Percentiles rank a stretch among this genome's conserved stretches.
These are phyloP conservation scores for Hymenoscyphus scutula DNA, from an alignment of 2,329 filamentous ascomycete species.

Conservation along the genomic window DNA sequence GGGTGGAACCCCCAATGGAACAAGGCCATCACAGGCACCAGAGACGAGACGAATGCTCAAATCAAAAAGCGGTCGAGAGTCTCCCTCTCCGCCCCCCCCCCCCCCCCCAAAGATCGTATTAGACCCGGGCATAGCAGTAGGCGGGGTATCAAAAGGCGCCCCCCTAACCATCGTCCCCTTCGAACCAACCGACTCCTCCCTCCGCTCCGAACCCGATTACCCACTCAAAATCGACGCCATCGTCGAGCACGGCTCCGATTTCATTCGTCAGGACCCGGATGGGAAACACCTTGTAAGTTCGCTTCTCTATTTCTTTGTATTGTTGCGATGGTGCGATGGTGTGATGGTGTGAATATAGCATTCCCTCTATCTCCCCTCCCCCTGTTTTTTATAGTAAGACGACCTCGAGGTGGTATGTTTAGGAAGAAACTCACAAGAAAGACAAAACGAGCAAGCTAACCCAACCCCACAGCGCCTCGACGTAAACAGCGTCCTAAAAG, in stretches of 20 bases:
- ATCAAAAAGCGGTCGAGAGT: no score
- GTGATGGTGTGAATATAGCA: no score
- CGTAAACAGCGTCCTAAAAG: slow-evolving; percentile 39
- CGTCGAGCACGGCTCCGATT: slow-evolving; percentile 42
- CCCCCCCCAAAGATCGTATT: slow-evolving; percentile 37
- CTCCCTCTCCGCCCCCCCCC: no score
- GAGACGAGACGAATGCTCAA: no score
- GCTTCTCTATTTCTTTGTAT: background rate
- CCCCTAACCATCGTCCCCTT: slow-evolving; percentile 38
- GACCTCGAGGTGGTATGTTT: no score
- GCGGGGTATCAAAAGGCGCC: slow-evolving; percentile 33
- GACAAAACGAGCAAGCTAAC: no score
- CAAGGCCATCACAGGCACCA: no score
- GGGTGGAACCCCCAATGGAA: background rate
- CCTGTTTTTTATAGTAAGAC: no score
- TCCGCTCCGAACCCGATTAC: slow-evolving; percentile 40
- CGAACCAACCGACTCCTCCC: slow-evolving; percentile 29
- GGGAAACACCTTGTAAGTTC: slow-evolving; percentile 35
- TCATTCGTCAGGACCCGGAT: slow-evolving; percentile 41
- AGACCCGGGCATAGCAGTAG: slow-evolving; percentile 34
- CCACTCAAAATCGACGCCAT: slow-evolving; percentile 39
- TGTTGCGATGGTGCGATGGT: no score
- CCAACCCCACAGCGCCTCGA: slow-evolving; percentile 35
- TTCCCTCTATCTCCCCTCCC: no score
- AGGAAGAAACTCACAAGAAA: no score